Evolutionary conservation across 2,329 filamentous ascomycete genomes (phyloP).

Genomic region (Grosmannia serpens): DNA sequence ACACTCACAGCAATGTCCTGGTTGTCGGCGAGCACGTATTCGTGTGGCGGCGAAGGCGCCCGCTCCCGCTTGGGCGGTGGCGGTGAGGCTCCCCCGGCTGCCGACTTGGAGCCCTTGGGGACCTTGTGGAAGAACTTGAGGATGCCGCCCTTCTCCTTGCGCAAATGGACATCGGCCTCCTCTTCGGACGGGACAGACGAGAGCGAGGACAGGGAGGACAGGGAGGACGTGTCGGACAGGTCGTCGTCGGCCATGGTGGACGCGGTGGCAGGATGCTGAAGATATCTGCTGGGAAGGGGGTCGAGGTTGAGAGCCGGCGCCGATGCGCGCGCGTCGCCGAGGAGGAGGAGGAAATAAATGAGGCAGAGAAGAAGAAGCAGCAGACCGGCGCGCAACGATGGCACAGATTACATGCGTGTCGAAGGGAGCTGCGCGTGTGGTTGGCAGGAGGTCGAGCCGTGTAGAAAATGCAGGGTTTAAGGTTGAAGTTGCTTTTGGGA

Average conservation of each 20-base stretch:
- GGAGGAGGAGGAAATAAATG: not conserved
- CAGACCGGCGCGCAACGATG: not conserved
- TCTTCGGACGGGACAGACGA: slow-evolving; percentile 41
- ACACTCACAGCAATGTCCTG: slow-evolving; percentile 78
- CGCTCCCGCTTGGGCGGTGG: slow-evolving; percentile 59
- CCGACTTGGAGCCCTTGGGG: slow-evolving; percentile 18
- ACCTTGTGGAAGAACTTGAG: slow-evolving; percentile 57
- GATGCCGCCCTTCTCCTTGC: slow-evolving; percentile 45
- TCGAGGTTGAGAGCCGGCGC: slow-evolving; percentile 14
- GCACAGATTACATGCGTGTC: not conserved
- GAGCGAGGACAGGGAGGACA: slow-evolving; percentile 42
- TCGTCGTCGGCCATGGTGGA: slow-evolving; percentile 47
- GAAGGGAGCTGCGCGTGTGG: not conserved
- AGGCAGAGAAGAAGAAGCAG: not conserved
- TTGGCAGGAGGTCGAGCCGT: not conserved
- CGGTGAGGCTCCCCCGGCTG: not conserved
- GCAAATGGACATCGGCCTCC: slow-evolving; percentile 37
- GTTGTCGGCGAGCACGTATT: slow-evolving; percentile 83
- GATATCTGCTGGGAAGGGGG: not conserved
- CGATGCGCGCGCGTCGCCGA: not conserved
- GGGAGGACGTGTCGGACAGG: slow-evolving; percentile 51
- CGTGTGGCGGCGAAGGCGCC: slow-evolving; percentile 77
- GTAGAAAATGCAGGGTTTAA: not conserved
- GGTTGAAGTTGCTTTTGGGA: not conserved
- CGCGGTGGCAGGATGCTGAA: not conserved